Base-by-base conservation (phyloP, 257 asterid species). In the Gentiana macrophylla region DNA sequence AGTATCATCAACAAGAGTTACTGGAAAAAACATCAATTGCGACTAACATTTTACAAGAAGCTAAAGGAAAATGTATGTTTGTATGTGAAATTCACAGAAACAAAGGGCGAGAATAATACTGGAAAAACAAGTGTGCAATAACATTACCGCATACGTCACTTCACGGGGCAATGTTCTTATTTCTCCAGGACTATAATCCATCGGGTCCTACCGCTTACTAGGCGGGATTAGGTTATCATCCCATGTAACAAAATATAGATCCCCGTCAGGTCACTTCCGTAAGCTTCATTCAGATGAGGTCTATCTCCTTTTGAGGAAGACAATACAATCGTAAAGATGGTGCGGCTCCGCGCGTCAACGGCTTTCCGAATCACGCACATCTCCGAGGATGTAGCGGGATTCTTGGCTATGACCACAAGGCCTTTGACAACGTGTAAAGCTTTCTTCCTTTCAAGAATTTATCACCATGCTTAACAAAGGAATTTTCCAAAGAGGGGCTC, bases 201-300 rank as follows among this genome's bases (percentile, higher is more conserved):
- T 85, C 0, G 98, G 97, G 4, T 53, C 4, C 86, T 84, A 85
- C 60, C 57, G 61, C 71, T 75, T 80, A 70, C 89, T 78, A 41
- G 98, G 98, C 55, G 97, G 97, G 50, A 88, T 75, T 61, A 92
- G 94, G 71, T 73, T 81, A 43, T 74, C 80, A 69, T 92, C 99
- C 97, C 97, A 92, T 15, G 94, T 75, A 43, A 88, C 98, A 55
- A 88, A 88, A 63, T 92, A 88, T 38, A 83, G 77, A 74, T 92
- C 98, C 13, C 98, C 95, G 60, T 92, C 97, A 92, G 71, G 77
- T 92, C 97, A 78, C 97, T 92, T 43, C 97, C 98, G 5, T 97
- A 88, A 36, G 95, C 97, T 76, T 92, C 97, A 69, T 88, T 69
- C 34, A 95, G 44, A 67, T 92, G 98, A 2, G 98, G 95, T 58